Evolutionary conservation across 306 rosid genomes (phyloP), one percentile per base, ranked within the genome.

Genomic region (Acacia crassicarpa): DNA sequence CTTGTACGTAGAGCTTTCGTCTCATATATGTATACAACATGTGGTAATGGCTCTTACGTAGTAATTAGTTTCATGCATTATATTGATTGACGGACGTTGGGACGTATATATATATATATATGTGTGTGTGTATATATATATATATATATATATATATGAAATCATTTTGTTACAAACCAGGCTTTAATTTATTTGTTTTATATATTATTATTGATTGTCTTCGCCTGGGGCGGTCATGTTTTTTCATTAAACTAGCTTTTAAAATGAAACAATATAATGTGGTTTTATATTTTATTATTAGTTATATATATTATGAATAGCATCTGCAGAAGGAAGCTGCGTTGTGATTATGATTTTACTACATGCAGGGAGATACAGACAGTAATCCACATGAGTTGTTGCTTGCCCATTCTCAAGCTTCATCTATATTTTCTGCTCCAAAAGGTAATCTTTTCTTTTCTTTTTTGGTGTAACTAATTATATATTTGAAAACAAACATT

Each of bases 331-430:
- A 54, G 22, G 54, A 79, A 53, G 82, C 48, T 68, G 48, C 71
- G 35, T 25, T 61, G 67, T 76, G 78, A 80, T 17, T 67, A 41
- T 43, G n/a, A 56, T 69, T 81, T 86, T 87, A 22, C 41, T 38
- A n/a, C n/a, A n/a, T n/a, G 41, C 88, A 95, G 99, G 98, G 91
- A 82, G 87, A 84, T 83, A 90, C 83, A 65, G 90, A 87, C 59
- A 78, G 51, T 65, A 88, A 82, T 70, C 88, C 87, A 35, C 91
- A 75, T 51, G 85, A 82, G 58, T 82, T 87, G 58, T 82, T 87
- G 93, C 86, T 86, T 27, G 82, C 83, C 13, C 84, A 74, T 38
- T 90, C 49, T 48, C 89, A 82, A 33, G 84, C 93, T 49, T 88
- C 90, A 8, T 93, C 27, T 59, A 0, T 4, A 83, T 93, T 94